phyloP scores from a whole-genome alignment of 2,329 filamentous ascomycete genomes.

The Colletotrichum salicis region DNA sequence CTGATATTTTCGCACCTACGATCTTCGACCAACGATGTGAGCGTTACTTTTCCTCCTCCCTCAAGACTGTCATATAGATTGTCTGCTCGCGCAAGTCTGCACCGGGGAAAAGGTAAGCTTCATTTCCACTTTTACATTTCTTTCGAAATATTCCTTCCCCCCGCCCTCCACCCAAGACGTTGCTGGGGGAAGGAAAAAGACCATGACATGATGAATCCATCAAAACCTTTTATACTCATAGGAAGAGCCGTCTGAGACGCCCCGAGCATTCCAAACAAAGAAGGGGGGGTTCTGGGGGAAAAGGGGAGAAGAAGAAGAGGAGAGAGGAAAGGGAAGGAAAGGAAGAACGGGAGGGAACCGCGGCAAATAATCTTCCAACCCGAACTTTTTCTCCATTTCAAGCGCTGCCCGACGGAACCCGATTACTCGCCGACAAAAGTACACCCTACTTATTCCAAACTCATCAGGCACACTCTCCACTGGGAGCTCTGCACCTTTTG shows the following conservation, averaged over 20 bases:
- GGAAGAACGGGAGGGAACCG: neutral
- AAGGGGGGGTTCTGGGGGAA: no score
- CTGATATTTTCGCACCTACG: neutral
- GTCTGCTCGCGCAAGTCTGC: neutral
- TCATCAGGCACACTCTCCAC: constrained; percentile 7
- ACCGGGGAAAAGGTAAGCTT: neutral
- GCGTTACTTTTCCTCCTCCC: neutral
- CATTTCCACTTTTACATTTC: neutral
- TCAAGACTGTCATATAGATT: no score
- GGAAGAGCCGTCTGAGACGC: constrained; percentile 61
- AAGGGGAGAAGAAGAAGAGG: neutral
- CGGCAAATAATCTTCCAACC: neutral
- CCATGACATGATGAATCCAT: constrained; percentile 50
- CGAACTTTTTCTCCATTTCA: constrained; percentile 35
- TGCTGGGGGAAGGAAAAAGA: neutral
- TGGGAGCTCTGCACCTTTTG: constrained; percentile 16
- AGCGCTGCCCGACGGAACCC: neutral
- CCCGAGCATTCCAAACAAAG: constrained; percentile 19
- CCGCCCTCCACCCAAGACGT: neutral
- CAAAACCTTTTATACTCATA: constrained; percentile 53
- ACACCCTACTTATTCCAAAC: neutral
- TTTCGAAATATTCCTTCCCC: no score
- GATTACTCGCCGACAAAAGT: neutral
- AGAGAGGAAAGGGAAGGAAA: neutral
- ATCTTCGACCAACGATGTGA: neutral